Evolutionary conservation across 352 stramenopile genomes (phyloP).

Genomic region (Globisporangium spinosum): DNA sequence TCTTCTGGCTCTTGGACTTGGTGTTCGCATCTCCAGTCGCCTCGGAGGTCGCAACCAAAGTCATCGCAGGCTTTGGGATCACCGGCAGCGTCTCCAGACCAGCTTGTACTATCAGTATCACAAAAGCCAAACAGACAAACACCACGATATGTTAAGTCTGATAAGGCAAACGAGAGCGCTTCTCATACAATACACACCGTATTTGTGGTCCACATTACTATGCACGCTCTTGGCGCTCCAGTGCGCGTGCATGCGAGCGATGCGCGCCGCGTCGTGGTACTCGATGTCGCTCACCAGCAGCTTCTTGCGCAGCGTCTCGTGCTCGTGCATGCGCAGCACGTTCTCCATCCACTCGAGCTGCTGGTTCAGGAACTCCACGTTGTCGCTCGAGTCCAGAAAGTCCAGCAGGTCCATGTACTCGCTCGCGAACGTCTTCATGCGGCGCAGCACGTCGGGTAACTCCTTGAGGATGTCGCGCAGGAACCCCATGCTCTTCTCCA

Average conservation of each 20-base stretch:
- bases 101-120: slow-evolving; percentile 39
- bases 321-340: slow-evolving; percentile 62
- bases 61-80: slow-evolving; percentile 15
- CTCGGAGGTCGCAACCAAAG: neutral
- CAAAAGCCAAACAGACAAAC: neutral
- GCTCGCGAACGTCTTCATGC: slow-evolving; percentile 35
- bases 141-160: slow-evolving; percentile 1
- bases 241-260: slow-evolving; percentile 36
- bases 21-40: slow-evolving; percentile 1
- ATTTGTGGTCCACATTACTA: slow-evolving; percentile 47
- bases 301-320: slow-evolving; percentile 56
- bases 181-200: slow-evolving; percentile 31
- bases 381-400: slow-evolving; percentile 15
- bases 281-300: slow-evolving; percentile 46
- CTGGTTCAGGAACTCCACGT: slow-evolving; percentile 12
- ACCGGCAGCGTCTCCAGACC: slow-evolving; percentile 33
- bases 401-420: slow-evolving; percentile 35
- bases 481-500: slow-evolving; percentile 65
- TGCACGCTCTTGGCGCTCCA: slow-evolving; percentile 35
- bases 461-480: slow-evolving; percentile 50
- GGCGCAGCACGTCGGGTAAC: slow-evolving; percentile 39
- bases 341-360: slow-evolving; percentile 77
- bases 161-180: neutral
- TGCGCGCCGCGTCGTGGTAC: slow-evolving; percentile 40
- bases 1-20: slow-evolving; percentile 32